These are phyloP conservation scores for Arthrobotrys conoides DNA, from an alignment of 2,329 filamentous ascomycete species.

Conservation along the genomic window DNA sequence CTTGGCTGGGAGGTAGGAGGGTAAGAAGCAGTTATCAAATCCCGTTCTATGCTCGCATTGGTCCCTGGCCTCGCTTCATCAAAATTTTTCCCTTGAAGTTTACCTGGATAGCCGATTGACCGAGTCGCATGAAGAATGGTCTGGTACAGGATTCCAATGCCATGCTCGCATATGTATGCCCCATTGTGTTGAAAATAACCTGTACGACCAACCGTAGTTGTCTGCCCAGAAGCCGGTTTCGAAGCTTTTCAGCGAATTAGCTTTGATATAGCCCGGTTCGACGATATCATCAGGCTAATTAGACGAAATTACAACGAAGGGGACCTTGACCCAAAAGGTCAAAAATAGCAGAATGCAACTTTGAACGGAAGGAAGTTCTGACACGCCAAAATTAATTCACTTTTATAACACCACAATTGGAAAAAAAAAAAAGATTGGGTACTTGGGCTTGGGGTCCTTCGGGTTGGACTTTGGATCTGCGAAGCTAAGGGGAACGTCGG, in stretches of 20 bases:
- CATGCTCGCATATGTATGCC: slow-evolving; percentile 42
- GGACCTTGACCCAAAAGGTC: slow-evolving; percentile 23
- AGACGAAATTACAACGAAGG: slow-evolving; percentile 49
- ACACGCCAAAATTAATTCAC: slow-evolving; percentile 17
- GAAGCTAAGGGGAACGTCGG: slow-evolving; percentile 9
- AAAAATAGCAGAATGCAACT: slow-evolving; percentile 60
- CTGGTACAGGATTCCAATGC: slow-evolving; percentile 34
- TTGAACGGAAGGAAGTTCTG: slow-evolving; percentile 14
- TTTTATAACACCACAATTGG: slow-evolving; percentile 5
- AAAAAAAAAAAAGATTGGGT: not conserved
- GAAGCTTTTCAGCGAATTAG: slow-evolving; percentile 52
- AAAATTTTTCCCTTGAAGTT: slow-evolving; percentile 42
- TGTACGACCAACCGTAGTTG: slow-evolving; percentile 22
- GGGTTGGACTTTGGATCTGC: slow-evolving; percentile 43
- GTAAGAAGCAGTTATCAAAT: slow-evolving; percentile 19
- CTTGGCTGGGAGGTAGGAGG: slow-evolving; percentile 26
- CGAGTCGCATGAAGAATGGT: slow-evolving; percentile 4
- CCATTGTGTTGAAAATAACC: slow-evolving; percentile 44
- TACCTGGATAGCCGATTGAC: slow-evolving; percentile 23
- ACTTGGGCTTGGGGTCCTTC: not conserved
- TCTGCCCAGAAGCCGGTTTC: slow-evolving; percentile 42
- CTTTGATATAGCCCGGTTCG: slow-evolving; percentile 26
- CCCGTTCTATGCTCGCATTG: not conserved
- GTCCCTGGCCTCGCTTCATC: slow-evolving; percentile 23
- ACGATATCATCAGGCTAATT: slow-evolving; percentile 60